Evolutionary conservation across 495 filamentous ascomycete genomes (phyloP).

Genomic region (Lepraria neglecta): DNA sequence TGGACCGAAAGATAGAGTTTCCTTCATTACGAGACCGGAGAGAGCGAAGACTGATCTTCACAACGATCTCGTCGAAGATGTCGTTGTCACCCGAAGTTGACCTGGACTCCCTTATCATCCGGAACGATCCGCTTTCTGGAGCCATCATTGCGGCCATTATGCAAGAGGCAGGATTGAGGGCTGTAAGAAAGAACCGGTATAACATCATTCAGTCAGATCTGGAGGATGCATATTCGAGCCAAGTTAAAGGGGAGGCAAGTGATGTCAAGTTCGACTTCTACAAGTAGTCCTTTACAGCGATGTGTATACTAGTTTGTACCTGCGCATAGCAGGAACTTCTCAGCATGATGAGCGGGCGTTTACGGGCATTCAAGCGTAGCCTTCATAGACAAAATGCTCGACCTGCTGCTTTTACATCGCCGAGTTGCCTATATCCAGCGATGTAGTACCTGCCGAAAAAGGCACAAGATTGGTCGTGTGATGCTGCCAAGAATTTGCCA

Average conservation of each 20-base stretch:
- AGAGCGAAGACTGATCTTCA: conserved; percentile 92
- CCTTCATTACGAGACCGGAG: conserved; percentile 82
- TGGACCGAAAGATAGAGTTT: conserved; percentile 98
- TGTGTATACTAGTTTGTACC: conserved; percentile 5
- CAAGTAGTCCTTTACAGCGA: conserved; percentile 35
- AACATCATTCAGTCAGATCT: conserved; percentile 96
- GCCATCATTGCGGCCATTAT: conserved; percentile 98
- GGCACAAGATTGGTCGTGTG: too few species aligned
- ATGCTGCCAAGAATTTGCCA: not conserved
- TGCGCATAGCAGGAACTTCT: not conserved
- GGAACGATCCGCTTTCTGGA: conserved; percentile 91
- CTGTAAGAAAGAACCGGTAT: conserved; percentile 96
- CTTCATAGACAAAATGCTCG: too few species aligned
- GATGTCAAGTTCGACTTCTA: conserved; percentile 54
- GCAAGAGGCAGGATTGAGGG: conserved; percentile 94
- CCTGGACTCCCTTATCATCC: conserved; percentile 86
- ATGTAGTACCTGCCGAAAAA: too few species aligned
- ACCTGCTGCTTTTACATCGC: not conserved
- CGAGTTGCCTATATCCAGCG: too few species aligned
- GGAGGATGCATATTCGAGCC: conserved; percentile 90
- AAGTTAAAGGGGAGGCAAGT: conserved; percentile 83
- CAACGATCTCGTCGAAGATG: conserved; percentile 94
- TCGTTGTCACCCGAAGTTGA: conserved; percentile 93
- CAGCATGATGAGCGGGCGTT: not conserved
- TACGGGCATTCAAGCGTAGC: not conserved